These are phyloP conservation scores for Pseudotulostoma volvatum DNA, from an alignment of 495 filamentous ascomycete genomes.

Conservation along the genomic window DNA sequence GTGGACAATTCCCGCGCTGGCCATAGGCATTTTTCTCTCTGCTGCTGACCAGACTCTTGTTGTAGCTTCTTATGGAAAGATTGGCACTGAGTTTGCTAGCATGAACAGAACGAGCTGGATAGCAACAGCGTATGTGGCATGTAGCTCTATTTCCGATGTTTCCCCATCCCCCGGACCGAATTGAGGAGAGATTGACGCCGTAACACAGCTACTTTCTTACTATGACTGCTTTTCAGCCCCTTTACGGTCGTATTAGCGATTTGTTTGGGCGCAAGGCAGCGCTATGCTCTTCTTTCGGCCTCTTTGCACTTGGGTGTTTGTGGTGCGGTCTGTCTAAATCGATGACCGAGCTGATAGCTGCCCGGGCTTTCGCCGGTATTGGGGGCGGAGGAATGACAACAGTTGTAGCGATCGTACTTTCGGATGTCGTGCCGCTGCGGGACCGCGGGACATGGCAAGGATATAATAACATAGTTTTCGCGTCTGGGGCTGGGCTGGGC, in stretches of 20 bases:
- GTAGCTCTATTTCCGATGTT: no score
- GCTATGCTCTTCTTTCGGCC: no score
- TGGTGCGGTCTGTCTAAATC: no score
- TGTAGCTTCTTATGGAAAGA: constrained; percentile 61
- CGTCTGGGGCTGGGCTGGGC: constrained; percentile 50
- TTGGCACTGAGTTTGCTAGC: constrained; percentile 65
- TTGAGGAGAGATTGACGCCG: no score
- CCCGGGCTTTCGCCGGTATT: constrained; percentile 46
- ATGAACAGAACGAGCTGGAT: constrained; percentile 75
- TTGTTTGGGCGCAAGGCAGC: no score
- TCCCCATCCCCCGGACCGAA: no score
- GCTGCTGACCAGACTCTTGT: constrained; percentile 74
- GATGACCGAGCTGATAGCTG: no score
- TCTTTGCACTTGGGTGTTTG: no score
- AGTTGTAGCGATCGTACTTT: constrained; percentile 60
- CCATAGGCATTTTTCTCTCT: constrained; percentile 58
- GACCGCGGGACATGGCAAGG: constrained; percentile 71
- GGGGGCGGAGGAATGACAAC: constrained; percentile 80
- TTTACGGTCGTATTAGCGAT: constrained; percentile 65
- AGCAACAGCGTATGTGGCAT: constrained; percentile 54
- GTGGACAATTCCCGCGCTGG: no score
- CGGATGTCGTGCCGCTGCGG: constrained; percentile 60
- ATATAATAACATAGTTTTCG: constrained; percentile 65
- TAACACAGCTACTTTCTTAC: constrained; percentile 75
- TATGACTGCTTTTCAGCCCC: constrained; percentile 59